Evolutionary conservation across 148 eudicot genomes (phyloP).

Genomic region (Drosera capensis): DNA sequence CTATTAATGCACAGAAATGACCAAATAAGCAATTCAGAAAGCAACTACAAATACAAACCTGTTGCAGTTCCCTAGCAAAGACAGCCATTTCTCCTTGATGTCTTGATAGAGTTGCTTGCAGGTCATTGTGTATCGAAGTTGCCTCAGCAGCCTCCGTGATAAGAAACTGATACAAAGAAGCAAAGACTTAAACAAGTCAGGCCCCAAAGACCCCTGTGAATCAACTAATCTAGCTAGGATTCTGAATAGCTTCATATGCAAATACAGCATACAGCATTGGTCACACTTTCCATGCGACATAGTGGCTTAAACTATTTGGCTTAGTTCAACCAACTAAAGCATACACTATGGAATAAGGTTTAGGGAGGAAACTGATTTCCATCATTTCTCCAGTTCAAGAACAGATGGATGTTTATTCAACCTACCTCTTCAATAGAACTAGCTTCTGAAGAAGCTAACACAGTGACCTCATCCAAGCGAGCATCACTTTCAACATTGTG

Average conservation of each 20-base stretch:
- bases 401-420: background rate
- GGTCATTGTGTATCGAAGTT: conserved; percentile 61
- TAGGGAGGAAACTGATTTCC: no score
- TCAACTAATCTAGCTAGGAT: no score
- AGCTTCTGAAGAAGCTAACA: conserved; percentile 42
- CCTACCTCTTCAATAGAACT: conserved; percentile 56
- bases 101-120: conserved; percentile 49
- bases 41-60: conserved; percentile 28
- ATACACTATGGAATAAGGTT: no score
- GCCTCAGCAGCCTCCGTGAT: conserved; percentile 49
- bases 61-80: conserved; percentile 79
- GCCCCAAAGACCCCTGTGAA: no score
- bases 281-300: no score
- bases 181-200: background rate
- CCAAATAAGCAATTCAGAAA: background rate
- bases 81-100: conserved; percentile 80
- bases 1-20: background rate
- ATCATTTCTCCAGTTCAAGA: background rate
- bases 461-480: conserved; percentile 68
- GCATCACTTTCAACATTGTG: conserved; percentile 73
- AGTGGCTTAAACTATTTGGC: no score
- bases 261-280: no score
- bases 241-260: no score
- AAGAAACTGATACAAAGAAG: conserved; percentile 29
- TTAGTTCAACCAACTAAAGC: no score